phyloP scores from a whole-genome alignment of 78 protist species.

The Dictyostelium firmibasis region DNA sequence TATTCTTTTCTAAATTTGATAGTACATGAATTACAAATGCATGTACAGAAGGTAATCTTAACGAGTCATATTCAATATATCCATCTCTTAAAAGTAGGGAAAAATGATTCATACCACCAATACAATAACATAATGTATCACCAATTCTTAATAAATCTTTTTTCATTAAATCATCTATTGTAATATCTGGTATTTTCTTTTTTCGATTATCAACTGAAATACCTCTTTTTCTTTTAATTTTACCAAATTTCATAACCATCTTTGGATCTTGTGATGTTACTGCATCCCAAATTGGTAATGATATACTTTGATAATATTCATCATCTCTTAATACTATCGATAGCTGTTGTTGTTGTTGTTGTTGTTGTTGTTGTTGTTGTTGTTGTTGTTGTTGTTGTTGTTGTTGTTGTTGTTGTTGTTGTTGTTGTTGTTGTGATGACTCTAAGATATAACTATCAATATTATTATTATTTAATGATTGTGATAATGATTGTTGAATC shows the following conservation, averaged over 20 bases:
- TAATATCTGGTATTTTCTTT: slow-evolving; percentile 38
- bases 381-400: neutral
- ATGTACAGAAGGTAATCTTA: slow-evolving; percentile 62
- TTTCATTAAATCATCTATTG: slow-evolving; percentile 72
- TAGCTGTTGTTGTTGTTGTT: neutral
- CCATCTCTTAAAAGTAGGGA: slow-evolving; percentile 40
- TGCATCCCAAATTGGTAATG: slow-evolving; percentile 77
- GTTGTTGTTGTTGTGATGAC: neutral
- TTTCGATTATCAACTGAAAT: slow-evolving; percentile 9
- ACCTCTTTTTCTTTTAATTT: slow-evolving; percentile 63
- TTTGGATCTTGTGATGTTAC: slow-evolving; percentile 66
- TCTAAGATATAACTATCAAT: neutral
- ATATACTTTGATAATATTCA: slow-evolving; percentile 38
- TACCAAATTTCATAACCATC: slow-evolving; percentile 1
- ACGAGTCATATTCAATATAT: slow-evolving; percentile 34
- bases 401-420: neutral
- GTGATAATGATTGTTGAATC: neutral
- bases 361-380: neutral
- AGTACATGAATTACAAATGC: slow-evolving; percentile 24
- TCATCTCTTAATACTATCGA: neutral
- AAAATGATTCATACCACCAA: slow-evolving; percentile 21
- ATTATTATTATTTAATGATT: neutral
- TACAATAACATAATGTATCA: slow-evolving; percentile 25
- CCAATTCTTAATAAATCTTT: slow-evolving; percentile 27
- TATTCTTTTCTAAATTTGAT: slow-evolving; percentile 32